Conservation (phyloP, 495 filamentous ascomycete genomes). For the Podospora appendiculata region DNA sequence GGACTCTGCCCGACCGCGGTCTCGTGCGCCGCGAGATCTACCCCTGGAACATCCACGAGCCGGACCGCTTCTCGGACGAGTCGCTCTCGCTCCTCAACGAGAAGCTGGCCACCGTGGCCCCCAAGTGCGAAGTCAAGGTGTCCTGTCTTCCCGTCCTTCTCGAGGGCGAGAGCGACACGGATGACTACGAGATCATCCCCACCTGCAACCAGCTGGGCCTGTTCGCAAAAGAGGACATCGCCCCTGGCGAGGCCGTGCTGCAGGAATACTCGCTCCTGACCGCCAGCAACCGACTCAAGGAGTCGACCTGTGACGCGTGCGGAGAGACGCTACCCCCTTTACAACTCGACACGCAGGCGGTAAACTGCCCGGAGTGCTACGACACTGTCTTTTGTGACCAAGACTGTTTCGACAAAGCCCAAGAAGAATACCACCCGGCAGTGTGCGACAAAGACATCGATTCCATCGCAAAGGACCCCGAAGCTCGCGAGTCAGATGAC, state of each 20-base stretch:
- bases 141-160: constrained; percentile 64
- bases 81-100: constrained; percentile 61
- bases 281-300: constrained; percentile 72
- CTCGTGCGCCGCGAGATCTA: constrained; percentile 81
- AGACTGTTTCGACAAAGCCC: constrained; percentile 63
- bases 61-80: constrained; percentile 67
- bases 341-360: constrained; percentile 31
- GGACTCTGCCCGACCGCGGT: constrained; percentile 60
- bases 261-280: constrained; percentile 73
- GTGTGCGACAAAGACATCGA: constrained; percentile 81
- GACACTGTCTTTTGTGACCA: constrained; percentile 83
- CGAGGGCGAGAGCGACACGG: constrained; percentile 32
- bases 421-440: constrained; percentile 70
- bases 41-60: constrained; percentile 88
- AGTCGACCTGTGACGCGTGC: constrained; percentile 79
- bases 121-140: constrained; percentile 63
- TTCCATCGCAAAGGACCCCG: constrained; percentile 70
- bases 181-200: constrained; percentile 38
- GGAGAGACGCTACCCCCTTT: constrained; percentile 65
- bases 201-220: constrained; percentile 72
- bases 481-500: constrained; percentile 61
- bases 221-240: constrained; percentile 77
- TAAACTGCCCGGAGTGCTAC: constrained; percentile 65
- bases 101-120: constrained; percentile 55
- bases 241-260: constrained; percentile 68